Evolutionary conservation across 176 grass and related monocot species (phyloP).

Genomic region (Carex scoparia): DNA sequence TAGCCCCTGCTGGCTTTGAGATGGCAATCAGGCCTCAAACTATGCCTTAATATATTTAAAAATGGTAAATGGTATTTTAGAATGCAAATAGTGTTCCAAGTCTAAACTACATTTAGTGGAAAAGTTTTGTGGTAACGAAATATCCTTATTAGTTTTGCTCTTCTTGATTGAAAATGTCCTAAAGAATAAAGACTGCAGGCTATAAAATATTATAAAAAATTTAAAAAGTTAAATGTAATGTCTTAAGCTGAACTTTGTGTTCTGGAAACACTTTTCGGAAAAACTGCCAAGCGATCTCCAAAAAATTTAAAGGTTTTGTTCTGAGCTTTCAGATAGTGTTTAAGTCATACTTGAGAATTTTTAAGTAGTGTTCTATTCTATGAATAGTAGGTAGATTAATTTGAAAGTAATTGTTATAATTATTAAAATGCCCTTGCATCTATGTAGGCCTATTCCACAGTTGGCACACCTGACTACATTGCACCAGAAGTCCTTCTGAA

Average conservation of each 20-base stretch:
- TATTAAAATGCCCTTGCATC: not conserved
- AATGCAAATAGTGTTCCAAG: not conserved
- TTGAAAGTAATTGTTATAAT: not conserved
- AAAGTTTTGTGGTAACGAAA: not conserved
- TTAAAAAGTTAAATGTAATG: not conserved
- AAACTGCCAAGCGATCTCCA: not conserved
- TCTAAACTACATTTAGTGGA: not conserved
- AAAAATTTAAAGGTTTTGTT: not conserved
- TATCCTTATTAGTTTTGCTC: not conserved
- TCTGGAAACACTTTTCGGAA: not conserved
- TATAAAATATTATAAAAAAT: not conserved
- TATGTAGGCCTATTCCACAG: conserved; percentile 88
- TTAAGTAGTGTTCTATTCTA: not conserved
- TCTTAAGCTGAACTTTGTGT: not conserved
- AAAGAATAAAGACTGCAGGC: not conserved
- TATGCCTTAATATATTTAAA: not conserved
- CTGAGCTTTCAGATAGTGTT: not conserved
- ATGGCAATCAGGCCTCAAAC: conserved; percentile 6
- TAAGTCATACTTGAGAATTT: not conserved
- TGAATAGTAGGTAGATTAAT: not conserved
- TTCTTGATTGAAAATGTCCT: not conserved
- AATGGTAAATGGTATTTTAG: not conserved
- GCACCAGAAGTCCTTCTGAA: conserved; percentile 96
- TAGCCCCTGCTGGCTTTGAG: not conserved
- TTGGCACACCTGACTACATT: conserved; percentile 99